Conservation (phyloP, 352 stramenopile species). For the Phytophthora fragariae region DNA sequence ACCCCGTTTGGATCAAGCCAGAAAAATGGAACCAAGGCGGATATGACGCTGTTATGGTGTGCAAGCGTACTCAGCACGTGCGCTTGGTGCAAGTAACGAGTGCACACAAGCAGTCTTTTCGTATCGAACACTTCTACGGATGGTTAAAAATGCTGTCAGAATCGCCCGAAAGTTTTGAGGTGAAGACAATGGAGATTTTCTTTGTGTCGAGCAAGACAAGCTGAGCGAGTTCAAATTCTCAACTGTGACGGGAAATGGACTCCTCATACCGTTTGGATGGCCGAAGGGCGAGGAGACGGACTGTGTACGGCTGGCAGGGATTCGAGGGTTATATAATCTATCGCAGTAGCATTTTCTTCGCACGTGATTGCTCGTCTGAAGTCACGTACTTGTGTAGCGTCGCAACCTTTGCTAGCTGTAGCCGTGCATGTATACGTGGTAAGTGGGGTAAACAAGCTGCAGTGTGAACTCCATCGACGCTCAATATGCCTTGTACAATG, state of each 20-base stretch:
- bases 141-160: constrained; percentile 13
- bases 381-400: too few relatives aligned
- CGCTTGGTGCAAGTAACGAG: constrained; percentile 20
- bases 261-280: constrained; percentile 10
- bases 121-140: constrained; percentile 10
- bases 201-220: constrained; percentile 13
- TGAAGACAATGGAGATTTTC: constrained; percentile 19
- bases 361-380: too few relatives aligned
- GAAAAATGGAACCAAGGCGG: constrained; percentile 20
- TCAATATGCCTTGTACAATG: constrained; percentile 4
- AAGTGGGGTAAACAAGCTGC: too few relatives aligned
- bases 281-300: constrained; percentile 12
- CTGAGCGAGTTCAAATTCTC: constrained; percentile 1
- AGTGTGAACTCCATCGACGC: too few relatives aligned
- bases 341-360: neutral
- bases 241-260: constrained; percentile 4
- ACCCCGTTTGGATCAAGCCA: constrained; percentile 28
- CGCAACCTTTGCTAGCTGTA: too few relatives aligned
- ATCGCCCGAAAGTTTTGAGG: constrained; percentile 5
- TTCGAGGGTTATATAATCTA: neutral
- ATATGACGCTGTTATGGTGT: constrained; percentile 30
- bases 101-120: constrained; percentile 14
- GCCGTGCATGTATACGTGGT: too few relatives aligned
- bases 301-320: neutral
- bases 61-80: constrained; percentile 12